Percentiles rank a stretch among this genome's conserved stretches.
phyloP scores from a whole-genome alignment of 371 early-diverging fungal species.

The Synchytrium microbalum region DNA sequence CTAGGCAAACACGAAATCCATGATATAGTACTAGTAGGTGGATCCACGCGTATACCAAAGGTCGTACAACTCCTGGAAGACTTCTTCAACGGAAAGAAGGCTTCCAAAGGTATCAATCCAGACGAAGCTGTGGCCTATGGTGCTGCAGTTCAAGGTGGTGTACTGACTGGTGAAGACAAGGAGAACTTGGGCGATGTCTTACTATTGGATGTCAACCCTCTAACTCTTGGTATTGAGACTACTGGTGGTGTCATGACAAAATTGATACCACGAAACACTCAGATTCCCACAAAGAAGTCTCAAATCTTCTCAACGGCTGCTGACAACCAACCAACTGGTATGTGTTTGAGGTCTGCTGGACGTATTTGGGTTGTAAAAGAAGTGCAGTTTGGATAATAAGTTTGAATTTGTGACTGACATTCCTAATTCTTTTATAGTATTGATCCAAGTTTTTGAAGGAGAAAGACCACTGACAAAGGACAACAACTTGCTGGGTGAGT shows the following conservation, averaged over 20 bases:
- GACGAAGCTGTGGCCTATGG: conserved; percentile 98
- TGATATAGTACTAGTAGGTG: conserved; percentile 95
- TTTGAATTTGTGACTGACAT: too few species aligned
- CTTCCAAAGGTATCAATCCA: conserved; percentile 68
- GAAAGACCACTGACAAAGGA: conserved; percentile 84
- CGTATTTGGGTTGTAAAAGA: background rate
- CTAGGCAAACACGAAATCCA: conserved; percentile 61
- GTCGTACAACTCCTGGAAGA: conserved; percentile 74
- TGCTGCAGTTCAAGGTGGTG: conserved; percentile 91
- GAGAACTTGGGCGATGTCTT: conserved; percentile 63
- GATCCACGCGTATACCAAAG: conserved; percentile 97
- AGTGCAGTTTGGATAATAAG: background rate
- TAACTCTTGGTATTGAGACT: conserved; percentile 89
- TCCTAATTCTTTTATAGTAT: too few species aligned
- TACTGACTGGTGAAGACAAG: conserved; percentile 66
- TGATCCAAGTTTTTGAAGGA: conserved; percentile 91
- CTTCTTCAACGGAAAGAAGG: conserved; percentile 82
- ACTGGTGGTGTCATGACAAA: conserved; percentile 70
- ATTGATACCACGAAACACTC: conserved; percentile 77
- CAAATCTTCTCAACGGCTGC: conserved; percentile 90
- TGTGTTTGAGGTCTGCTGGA: background rate
- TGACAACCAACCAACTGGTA: conserved; percentile 74
- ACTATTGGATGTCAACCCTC: conserved; percentile 83
- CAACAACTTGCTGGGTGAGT: conserved; percentile 75
- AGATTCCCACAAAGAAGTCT: conserved; percentile 84